phyloP scores from a whole-genome alignment of 2,329 filamentous ascomycete species.

The Dendryphion nanum region DNA sequence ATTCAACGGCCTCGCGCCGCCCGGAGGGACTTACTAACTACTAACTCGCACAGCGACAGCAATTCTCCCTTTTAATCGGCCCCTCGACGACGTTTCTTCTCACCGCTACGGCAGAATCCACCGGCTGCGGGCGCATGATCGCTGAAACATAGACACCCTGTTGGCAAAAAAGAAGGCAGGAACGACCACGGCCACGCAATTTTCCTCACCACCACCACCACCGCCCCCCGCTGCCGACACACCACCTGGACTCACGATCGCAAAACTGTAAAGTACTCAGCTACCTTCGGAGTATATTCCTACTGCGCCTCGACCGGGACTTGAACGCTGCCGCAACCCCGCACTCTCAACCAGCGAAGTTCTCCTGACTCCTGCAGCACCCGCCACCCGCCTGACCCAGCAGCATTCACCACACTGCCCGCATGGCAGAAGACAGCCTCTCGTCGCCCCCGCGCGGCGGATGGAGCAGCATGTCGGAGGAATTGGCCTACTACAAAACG shows the following conservation, averaged over 20 bases:
- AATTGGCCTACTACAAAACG: conserved; percentile 89
- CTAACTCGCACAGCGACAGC: conserved; percentile 32
- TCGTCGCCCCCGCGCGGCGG: conserved; percentile 32
- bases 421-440: conserved; percentile 30
- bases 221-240: no score
- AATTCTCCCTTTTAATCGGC: no score
- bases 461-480: conserved; percentile 59
- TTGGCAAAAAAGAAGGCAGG: conserved; percentile 16
- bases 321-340: no score
- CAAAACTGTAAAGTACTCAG: no score
- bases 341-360: conserved; percentile 12
- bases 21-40: conserved; percentile 27
- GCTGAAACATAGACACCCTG: conserved; percentile 22
- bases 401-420: conserved; percentile 12
- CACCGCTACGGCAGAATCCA: conserved; percentile 15
- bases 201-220: conserved; percentile 3
- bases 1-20: background rate
- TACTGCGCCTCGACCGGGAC: conserved; percentile 4
- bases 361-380: conserved; percentile 24
- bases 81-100: no score
- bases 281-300: no score
- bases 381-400: conserved; percentile 7
- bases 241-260: no score
- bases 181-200: conserved; percentile 7
- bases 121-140: conserved; percentile 22